Evolutionary conservation across 257 asterid species (phyloP).

Genomic region (Rauvolfia tetraphylla): DNA sequence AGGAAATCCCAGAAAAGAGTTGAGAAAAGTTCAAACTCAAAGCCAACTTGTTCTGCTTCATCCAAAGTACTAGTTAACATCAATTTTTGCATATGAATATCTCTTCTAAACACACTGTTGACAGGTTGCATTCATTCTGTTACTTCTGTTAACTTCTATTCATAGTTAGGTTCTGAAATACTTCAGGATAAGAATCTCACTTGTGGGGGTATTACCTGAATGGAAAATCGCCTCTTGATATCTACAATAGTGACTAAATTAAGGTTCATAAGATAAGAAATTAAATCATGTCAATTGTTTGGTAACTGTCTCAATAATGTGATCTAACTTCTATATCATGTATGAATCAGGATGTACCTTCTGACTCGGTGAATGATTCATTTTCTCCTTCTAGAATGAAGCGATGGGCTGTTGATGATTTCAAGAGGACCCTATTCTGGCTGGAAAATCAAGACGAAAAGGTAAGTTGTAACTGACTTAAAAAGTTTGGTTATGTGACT

Average conservation of each 20-base stretch:
- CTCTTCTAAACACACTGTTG: background rate
- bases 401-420: slow-evolving; percentile 87
- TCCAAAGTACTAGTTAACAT: slow-evolving; percentile 55
- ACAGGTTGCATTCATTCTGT: background rate
- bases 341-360: slow-evolving; percentile 24
- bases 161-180: background rate
- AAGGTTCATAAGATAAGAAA: background rate
- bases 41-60: slow-evolving; percentile 37
- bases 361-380: slow-evolving; percentile 35
- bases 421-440: slow-evolving; percentile 70
- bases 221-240: background rate
- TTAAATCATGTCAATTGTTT: background rate
- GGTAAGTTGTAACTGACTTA: slow-evolving; percentile 34
- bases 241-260: background rate
- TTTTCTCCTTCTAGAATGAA: slow-evolving; percentile 64
- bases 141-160: background rate
- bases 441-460: slow-evolving; percentile 85
- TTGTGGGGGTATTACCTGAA: background rate
- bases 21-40: slow-evolving; percentile 36
- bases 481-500: background rate
- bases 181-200: background rate
- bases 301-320: background rate
- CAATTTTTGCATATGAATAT: background rate
- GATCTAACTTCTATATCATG: slow-evolving; percentile 13
- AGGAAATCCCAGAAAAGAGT: slow-evolving; percentile 41